Base-by-base conservation (phyloP, 768 basidiomycete species). In the Suillus cothurnatus region DNA sequence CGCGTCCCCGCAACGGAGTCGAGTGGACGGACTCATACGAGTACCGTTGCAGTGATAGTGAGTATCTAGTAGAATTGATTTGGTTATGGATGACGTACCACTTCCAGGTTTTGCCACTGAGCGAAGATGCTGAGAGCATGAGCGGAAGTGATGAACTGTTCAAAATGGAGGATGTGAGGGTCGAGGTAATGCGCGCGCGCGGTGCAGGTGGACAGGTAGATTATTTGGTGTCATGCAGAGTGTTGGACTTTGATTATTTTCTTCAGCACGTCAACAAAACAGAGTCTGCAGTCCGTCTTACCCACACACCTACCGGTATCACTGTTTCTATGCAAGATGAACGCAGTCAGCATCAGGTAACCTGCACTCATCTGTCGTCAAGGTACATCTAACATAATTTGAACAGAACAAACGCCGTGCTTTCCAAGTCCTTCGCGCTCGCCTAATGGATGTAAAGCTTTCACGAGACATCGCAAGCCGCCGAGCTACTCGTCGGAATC, bases 251-350 rank as follows among this genome's bases (percentile, higher is more conserved):
- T 56, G 52, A 68, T 43, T 36, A 43, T 41, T 23, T 43, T 53
- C 47, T 36, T 5, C 65, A 98, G 91, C 97, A 99, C 78, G 97
- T 99, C 71, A 99, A 99, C 80, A 94, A 91, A 83, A 99, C 97
- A 0, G 97, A 99, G 78, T 98, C 97, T 3, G 97, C 97, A 3
- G 95, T 99, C 26, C 89, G 97, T 1, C 77, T 99, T 53, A 97
- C 95, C 0, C 97, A 99, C 71, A 79, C 92, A 17, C 97, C 97
- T 1, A 92, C 94, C 4, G 95, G 97, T 0, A 90, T 99, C 62
- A 92, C 91, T 1, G 97, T 99, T 11, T 95, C 95, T 9, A 99
- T 98, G 93, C 97, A 99, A 79, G 96, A 99, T 72, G 95, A 96
- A 69, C 86, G 97, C 7, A 94, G 91, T 74, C 97, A 99, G 72